phyloP scores from a whole-genome alignment of 306 rosid genomes.

The Sphenostylis stenocarpa region DNA sequence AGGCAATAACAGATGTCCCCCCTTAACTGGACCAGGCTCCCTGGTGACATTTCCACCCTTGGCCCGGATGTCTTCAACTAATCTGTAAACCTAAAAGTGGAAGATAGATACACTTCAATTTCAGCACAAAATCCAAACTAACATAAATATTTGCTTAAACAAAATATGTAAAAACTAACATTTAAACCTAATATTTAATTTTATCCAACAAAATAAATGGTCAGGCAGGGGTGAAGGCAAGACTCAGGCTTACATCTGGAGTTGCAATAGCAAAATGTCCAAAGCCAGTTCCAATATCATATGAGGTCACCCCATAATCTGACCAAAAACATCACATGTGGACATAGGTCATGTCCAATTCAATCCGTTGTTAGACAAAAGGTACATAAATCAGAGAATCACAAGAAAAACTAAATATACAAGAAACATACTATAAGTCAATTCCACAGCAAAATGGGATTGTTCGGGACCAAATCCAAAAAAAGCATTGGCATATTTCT shows the following conservation, averaged over 20 bases:
- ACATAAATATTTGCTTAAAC: too few species aligned
- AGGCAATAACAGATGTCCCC: slow-evolving; percentile 76
- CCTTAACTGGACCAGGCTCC: slow-evolving; percentile 93
- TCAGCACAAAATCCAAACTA: slow-evolving; percentile 11
- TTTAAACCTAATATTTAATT: too few species aligned
- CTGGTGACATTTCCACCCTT: slow-evolving; percentile 80
- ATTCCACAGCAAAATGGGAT: slow-evolving; percentile 78
- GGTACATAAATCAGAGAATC: neutral
- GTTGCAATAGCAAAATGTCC: slow-evolving; percentile 91
- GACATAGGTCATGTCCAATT: slow-evolving; percentile 14
- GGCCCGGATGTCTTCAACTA: slow-evolving; percentile 70
- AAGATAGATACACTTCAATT: slow-evolving; percentile 24
- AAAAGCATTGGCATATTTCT: slow-evolving; percentile 88
- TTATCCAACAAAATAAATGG: slow-evolving; percentile 25
- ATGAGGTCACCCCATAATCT: slow-evolving; percentile 85
- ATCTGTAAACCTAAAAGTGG: slow-evolving; percentile 64
- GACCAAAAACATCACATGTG: slow-evolving; percentile 24
- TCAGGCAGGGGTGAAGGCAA: neutral
- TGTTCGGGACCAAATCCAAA: slow-evolving; percentile 88
- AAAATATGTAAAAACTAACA: too few species aligned
- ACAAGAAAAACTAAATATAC: neutral
- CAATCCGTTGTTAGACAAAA: slow-evolving; percentile 5
- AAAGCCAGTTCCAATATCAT: slow-evolving; percentile 91
- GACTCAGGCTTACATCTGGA: slow-evolving; percentile 65
- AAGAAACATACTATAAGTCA: slow-evolving; percentile 75